Percentiles rank a stretch among this genome's conserved stretches.
Conservation (phyloP, 2,329 filamentous ascomycete genomes). For the Fusarium fujikuroi region DNA sequence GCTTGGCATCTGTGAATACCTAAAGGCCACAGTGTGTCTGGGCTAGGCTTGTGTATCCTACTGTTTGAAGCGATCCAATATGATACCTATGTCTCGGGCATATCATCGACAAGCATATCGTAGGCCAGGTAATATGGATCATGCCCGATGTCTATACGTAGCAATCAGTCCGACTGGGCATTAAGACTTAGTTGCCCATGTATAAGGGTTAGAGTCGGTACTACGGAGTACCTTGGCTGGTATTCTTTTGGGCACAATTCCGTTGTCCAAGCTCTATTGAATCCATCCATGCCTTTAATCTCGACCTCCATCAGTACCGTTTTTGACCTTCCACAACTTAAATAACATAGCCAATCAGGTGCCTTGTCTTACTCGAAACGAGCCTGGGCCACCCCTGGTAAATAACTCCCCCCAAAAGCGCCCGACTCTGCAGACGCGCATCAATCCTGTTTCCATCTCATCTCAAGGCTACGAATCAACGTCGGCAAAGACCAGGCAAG, state of each 20-base stretch:
- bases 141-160: neutral
- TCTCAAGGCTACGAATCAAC: slow-evolving; percentile 19
- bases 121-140: neutral
- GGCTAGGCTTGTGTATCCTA: slow-evolving; percentile 4
- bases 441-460: slow-evolving; percentile 35
- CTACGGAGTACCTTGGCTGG: neutral
- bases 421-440: slow-evolving; percentile 22
- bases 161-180: neutral
- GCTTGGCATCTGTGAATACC: neutral
- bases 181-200: neutral
- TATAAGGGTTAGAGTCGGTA: neutral
- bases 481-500: slow-evolving; percentile 13
- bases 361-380: slow-evolving; percentile 30
- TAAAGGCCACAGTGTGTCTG: slow-evolving; percentile 4
- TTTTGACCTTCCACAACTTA: slow-evolving; percentile 22
- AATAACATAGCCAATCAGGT: slow-evolving; percentile 24
- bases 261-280: slow-evolving; percentile 3
- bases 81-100: slow-evolving; percentile 26
- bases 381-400: slow-evolving; percentile 24
- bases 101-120: slow-evolving; percentile 2
- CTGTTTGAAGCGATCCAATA: neutral
- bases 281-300: slow-evolving; percentile 24
- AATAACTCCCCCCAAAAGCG: slow-evolving; percentile 1
- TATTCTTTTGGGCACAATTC: slow-evolving; percentile 3
- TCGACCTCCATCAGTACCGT: slow-evolving; percentile 19